Base-by-base conservation (phyloP, 495 filamentous ascomycete genomes). In the Penicillium samsonianum region DNA sequence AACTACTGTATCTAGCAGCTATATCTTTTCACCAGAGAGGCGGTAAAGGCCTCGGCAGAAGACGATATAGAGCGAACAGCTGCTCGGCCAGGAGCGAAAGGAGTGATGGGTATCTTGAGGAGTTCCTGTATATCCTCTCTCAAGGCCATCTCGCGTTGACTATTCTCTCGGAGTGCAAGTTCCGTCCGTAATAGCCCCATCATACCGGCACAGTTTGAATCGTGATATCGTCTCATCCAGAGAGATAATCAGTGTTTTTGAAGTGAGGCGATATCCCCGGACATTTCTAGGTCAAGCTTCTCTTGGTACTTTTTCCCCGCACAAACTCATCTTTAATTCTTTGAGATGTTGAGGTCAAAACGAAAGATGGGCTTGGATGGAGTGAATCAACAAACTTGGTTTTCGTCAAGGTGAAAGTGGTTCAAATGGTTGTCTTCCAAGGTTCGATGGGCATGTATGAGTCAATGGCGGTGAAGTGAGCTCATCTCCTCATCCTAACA, bases 121-220 rank as follows among this genome's bases (percentile, higher is more conserved):
- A 30, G 28, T 30, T 10, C 7, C 28, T 30, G 7, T 20, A 55
- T 41, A 31, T 48, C 17, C 41, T 55, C 41, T 17, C 35, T 17
- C 12, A 55, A 31, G 16, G 53, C 53, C 25, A 30, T 30, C 8
- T 30, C 28, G 28, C 28, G 7, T 30, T 30, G 28, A 30, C 5
- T 30, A 41, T 47, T 55, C 53, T 55, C 53, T 19, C n/a, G 43
- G 20, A 55, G 41, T 31, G 12, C 20, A 48, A 46, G 19, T 38
- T 55, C 53, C 23, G 31, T 55, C 14, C n/a, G 10, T 12, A 55
- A 33, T 23, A 48, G 53, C 42, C n/a, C 42, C 42, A 7, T 20
- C 22, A 25, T 23, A 44, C 16, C 22, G 10, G 22, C 12, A 20
- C 5, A 7, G 8, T 30, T 30, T 30, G 28, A 30, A 1, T 9